Conservation (phyloP, 768 basidiomycete species). For the Bullera alba region DNA sequence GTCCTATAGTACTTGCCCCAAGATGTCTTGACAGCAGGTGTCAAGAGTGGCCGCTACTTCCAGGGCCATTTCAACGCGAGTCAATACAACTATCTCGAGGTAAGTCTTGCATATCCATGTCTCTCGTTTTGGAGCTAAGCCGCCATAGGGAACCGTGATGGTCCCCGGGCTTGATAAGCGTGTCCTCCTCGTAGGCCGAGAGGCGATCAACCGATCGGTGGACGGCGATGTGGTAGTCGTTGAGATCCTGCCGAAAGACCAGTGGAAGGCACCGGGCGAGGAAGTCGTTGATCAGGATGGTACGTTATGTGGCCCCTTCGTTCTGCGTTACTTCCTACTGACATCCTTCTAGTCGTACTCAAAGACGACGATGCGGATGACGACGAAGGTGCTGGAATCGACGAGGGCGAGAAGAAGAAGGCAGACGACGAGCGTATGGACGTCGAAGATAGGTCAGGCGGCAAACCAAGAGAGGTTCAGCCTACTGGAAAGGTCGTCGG, state of each 20-base stretch:
- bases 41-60: slow-evolving; percentile 74
- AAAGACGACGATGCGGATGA: slow-evolving; percentile 83
- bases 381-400: slow-evolving; percentile 44
- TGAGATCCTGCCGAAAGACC: slow-evolving; percentile 72
- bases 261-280: slow-evolving; percentile 88
- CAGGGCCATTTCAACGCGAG: slow-evolving; percentile 95
- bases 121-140: neutral
- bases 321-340: neutral
- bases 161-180: slow-evolving; percentile 68
- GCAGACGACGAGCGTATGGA: slow-evolving; percentile 39
- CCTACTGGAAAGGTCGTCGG: slow-evolving; percentile 91
- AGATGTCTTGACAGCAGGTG: slow-evolving; percentile 65
- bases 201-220: slow-evolving; percentile 92
- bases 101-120: slow-evolving; percentile 38
- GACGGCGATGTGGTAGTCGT: slow-evolving; percentile 89
- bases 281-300: slow-evolving; percentile 92
- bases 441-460: slow-evolving; percentile 33
- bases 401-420: slow-evolving; percentile 49
- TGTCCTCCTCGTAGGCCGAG: slow-evolving; percentile 74
- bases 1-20: slow-evolving; percentile 67
- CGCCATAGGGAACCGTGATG: slow-evolving; percentile 65
- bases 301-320: slow-evolving; percentile 43
- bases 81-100: slow-evolving; percentile 92
- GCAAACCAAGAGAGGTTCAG: slow-evolving; percentile 56
- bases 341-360: slow-evolving; percentile 56